phyloP scores from a whole-genome alignment of 2,329 filamentous ascomycete genomes.

The Arthrocladium fulminans region DNA sequence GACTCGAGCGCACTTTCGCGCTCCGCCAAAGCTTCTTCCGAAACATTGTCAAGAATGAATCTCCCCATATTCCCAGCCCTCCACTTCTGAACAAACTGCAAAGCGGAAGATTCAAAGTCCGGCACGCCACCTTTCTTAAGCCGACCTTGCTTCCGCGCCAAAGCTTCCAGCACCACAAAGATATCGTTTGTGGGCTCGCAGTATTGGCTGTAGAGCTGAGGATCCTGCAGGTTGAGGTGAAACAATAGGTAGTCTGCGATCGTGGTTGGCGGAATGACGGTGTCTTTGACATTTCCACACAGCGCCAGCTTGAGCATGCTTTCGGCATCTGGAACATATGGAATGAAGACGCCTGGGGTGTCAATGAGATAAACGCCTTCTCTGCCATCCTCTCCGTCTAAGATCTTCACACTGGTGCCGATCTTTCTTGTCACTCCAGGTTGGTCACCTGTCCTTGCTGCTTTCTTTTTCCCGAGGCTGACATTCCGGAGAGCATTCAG shows the following conservation, averaged over 20 bases:
- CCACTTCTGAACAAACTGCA: constrained; percentile 77
- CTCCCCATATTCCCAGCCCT: constrained; percentile 64
- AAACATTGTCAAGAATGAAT: constrained; percentile 72
- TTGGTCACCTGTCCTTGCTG: constrained; percentile 71
- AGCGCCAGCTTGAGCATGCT: constrained; percentile 93
- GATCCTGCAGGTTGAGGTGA: constrained; percentile 62
- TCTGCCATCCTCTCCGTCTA: constrained; percentile 47
- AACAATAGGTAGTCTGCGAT: constrained; percentile 87
- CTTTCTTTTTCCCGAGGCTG: constrained; percentile 60
- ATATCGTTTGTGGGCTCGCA: constrained; percentile 74
- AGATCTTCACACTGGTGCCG: constrained; percentile 71
- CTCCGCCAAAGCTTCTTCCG: constrained; percentile 49
- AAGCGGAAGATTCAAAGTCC: constrained; percentile 62
- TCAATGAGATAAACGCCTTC: constrained; percentile 75
- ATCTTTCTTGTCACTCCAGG: constrained; percentile 87
- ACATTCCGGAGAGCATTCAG: constrained; percentile 71
- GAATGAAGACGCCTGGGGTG: constrained; percentile 90
- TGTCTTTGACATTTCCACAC: constrained; percentile 83
- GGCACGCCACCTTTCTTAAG: constrained; percentile 63
- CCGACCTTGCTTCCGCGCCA: constrained; percentile 67
- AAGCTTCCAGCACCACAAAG: constrained; percentile 57
- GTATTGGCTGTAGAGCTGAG: constrained; percentile 54
- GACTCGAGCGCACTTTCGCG: constrained; percentile 26
- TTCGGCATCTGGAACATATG: constrained; percentile 75
- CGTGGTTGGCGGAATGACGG: constrained; percentile 65